phyloP scores from a whole-genome alignment of 495 filamentous ascomycete species.

The Xylaria sp. region DNA sequence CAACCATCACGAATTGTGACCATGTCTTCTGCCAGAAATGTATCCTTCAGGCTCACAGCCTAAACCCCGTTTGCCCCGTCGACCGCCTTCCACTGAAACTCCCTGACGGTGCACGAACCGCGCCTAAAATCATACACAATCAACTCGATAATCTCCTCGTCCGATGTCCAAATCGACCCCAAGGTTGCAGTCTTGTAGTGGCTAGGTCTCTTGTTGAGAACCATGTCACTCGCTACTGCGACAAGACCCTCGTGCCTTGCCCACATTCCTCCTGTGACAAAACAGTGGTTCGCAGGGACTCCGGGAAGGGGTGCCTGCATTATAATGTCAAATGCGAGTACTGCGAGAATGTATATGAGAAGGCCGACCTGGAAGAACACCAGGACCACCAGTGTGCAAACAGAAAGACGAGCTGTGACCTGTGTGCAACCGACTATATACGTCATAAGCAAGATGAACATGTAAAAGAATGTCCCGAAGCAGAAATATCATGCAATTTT shows the following conservation, averaged over 20 bases:
- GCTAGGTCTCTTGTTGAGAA: constrained; percentile 72
- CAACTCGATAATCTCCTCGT: constrained; percentile 81
- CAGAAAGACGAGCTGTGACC: constrained; percentile 45
- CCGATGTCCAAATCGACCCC: constrained; percentile 67
- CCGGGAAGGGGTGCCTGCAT: constrained; percentile 58
- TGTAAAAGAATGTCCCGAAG: constrained; percentile 48
- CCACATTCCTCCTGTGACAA: constrained; percentile 55
- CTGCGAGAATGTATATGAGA: constrained; percentile 47
- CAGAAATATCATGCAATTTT: constrained; percentile 50
- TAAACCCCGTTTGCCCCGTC: constrained; percentile 56
- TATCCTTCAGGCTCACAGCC: constrained; percentile 64
- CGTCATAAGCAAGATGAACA: constrained; percentile 52
- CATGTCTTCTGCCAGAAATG: constrained; percentile 76
- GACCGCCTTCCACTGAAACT: constrained; percentile 55
- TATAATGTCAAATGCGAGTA: constrained; percentile 51
- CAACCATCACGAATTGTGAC: constrained; percentile 74
- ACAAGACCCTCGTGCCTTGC: constrained; percentile 70
- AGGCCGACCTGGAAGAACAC: constrained; percentile 53
- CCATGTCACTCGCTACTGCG: constrained; percentile 79
- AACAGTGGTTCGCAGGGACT: constrained; percentile 45
- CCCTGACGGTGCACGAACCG: constrained; percentile 35
- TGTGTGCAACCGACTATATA: constrained; percentile 47
- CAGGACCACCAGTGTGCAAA: constrained; percentile 44
- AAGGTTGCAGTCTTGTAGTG: constrained; percentile 69
- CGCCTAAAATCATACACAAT: constrained; percentile 54